These are phyloP conservation scores for Phytopythium chamaehyphon DNA, from an alignment of 352 stramenopile species.

Conservation along the genomic window DNA sequence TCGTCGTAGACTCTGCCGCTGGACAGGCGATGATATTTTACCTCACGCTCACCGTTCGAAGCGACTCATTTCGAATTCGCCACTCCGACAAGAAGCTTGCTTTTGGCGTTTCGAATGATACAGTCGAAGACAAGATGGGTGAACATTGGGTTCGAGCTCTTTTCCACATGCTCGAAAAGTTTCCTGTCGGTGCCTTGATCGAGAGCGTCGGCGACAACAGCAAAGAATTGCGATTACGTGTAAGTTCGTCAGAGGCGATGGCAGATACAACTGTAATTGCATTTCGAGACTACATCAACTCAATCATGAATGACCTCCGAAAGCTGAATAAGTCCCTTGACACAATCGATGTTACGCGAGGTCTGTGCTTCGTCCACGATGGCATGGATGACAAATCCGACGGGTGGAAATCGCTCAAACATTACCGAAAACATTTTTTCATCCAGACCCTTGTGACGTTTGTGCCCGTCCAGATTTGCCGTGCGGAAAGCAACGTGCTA, in stretches of 20 bases:
- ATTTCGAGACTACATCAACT: conserved; percentile 18
- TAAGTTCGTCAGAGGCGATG: neutral
- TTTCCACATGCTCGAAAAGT: conserved; percentile 58
- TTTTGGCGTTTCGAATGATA: neutral
- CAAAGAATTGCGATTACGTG: neutral
- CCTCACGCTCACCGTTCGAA: neutral
- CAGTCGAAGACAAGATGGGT: neutral
- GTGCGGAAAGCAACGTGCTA: conserved; percentile 50
- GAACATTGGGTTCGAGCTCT: conserved; percentile 20
- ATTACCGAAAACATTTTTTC: conserved; percentile 2
- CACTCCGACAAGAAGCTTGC: neutral
- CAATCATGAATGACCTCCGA: conserved; percentile 43
- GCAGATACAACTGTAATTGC: neutral
- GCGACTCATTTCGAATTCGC: neutral
- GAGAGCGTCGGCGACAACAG: neutral
- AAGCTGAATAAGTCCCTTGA: conserved; percentile 38
- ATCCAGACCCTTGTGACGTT: conserved; percentile 47
- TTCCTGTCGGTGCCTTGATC: conserved; percentile 28
- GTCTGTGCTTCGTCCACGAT: neutral
- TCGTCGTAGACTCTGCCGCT: neutral
- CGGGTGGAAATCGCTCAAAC: neutral
- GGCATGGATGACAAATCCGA: neutral
- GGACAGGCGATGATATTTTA: neutral
- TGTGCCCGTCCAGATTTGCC: conserved; percentile 68
- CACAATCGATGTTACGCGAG: neutral